Conservation (phyloP, 768 basidiomycete species). For the Boletus pseudopeckii region DNA sequence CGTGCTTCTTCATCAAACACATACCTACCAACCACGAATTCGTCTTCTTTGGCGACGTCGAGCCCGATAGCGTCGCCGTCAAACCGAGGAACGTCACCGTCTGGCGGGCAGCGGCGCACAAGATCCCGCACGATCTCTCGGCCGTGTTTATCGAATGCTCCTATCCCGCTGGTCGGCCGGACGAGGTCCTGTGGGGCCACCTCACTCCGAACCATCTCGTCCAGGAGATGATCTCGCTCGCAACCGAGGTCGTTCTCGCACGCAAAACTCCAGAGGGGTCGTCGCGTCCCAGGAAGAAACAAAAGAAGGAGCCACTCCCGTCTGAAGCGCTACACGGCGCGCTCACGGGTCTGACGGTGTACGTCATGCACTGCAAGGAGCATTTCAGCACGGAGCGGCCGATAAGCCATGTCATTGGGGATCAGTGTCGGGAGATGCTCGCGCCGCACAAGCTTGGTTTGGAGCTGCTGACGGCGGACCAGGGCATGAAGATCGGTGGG, state of each 20-base stretch:
- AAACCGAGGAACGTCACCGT: slow-evolving; percentile 62
- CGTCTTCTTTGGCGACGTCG: slow-evolving; percentile 93
- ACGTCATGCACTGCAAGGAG: slow-evolving; percentile 87
- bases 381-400: slow-evolving; percentile 49
- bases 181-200: slow-evolving; percentile 78
- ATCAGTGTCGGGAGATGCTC: slow-evolving; percentile 67
- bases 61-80: slow-evolving; percentile 72
- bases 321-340: slow-evolving; percentile 48
- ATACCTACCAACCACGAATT: slow-evolving; percentile 63
- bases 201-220: slow-evolving; percentile 77
- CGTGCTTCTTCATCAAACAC: slow-evolving; percentile 83
- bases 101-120: slow-evolving; percentile 79
- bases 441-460: slow-evolving; percentile 62
- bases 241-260: slow-evolving; percentile 57
- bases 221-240: slow-evolving; percentile 69
- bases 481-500: slow-evolving; percentile 81
- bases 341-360: slow-evolving; percentile 63
- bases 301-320: slow-evolving; percentile 35
- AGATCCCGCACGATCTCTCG: slow-evolving; percentile 64
- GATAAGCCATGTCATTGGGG: slow-evolving; percentile 63
- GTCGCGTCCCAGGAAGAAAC: slow-evolving; percentile 34
- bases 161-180: slow-evolving; percentile 68
- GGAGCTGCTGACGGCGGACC: slow-evolving; percentile 65
- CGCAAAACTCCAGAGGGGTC: slow-evolving; percentile 34
- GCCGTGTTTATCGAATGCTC: slow-evolving; percentile 97